Base-by-base conservation (phyloP, 1,284 basidiomycete species). In the Veloporphyrellus conicus region DNA sequence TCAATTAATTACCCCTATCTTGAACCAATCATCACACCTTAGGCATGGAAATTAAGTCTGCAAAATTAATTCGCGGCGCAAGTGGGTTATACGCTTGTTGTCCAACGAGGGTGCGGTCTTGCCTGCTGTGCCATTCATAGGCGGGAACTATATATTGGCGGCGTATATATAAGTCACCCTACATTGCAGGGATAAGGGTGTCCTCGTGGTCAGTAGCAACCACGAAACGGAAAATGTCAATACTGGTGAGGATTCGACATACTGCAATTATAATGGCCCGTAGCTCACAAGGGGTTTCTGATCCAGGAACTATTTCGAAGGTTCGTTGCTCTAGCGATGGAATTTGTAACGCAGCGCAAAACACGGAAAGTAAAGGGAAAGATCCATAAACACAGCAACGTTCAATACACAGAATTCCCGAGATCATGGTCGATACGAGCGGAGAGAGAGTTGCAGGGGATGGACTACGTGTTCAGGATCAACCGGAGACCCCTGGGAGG, bases 121-220 rank as follows among this genome's bases (percentile, higher is more conserved):
- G 14, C 45, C 48, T 61, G 62, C 62, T 52, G 58, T 59, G 54
- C 41, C 39, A 40, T 52, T 45, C 50, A 56, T 42, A 37, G 49
- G 38, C 48, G 38, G 23, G 31, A 33, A 44, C 31, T 25, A 35
- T 36, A 40, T 49, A 28, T 32, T 39, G 41, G 41, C 47, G 49
- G 41, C 43, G 41, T 47, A 64, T 63, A 65, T 54, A 58, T 62
- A 65, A 60, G 46, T 53, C 48, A 45, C 31, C 42, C 48, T 48
- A 47, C 33, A 14, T 43, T 45, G 56, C 40, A 51, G 12, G 45
- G 41, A 37, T 18, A 48, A 52, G 25, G 31, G 40, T 25, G 41
- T 49, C 58, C 60, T 61, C 60, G 62, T 66, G 64, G 62, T 47
- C 31, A 49, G 48, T 44, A n/a, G 32, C 53, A 57, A 57, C 45